Base-by-base conservation (phyloP, 1,139 yeast species). In the Suhomyces yuchorum region DNA sequence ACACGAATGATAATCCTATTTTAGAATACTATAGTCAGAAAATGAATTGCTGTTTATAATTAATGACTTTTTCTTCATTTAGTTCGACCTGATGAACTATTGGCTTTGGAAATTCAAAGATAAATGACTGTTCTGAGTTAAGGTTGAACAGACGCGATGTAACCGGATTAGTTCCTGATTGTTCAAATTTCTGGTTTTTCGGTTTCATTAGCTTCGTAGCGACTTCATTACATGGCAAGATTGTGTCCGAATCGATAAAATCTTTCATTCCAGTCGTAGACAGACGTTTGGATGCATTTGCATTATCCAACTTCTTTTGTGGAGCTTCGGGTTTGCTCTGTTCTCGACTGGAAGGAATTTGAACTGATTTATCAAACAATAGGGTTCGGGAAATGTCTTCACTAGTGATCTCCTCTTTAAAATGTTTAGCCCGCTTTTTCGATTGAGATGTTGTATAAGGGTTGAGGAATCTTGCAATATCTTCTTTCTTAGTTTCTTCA, bases 361-460 rank as follows among this genome's bases (percentile, higher is more conserved):
- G 24, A 4, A 65, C 66, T 8, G 75, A 65, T 49, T 64, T 67
- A 48, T 68, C 71, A 50, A 65, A 72, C 26, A 69, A 63, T 8
- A 71, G 62, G 1, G 78, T 71, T 40, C 69, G 68, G 34, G 64
- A 61, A 19, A 74, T 73, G 44, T 69, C 75, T 40, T 66, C 67
- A 8, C 77, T 77, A 4, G 70, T 68, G 1, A 71, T 52, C 17
- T 56, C 46, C 11, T 49, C 30, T 15, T 37, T 37, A 2, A 34
- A 18, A 24, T 35, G 40, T 38, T 51, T 51, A 18, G 51, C 24
- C 49, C 58, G 56, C 45, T 61, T 65, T 23, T 58, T 59, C 17
- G 61, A 51, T 23, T 49, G 55, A 20, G 51, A 62, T 2, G 71
- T 58, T 3, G 82, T 69, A 59, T 81, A 82, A 0, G 87, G 87